Evolutionary conservation across 257 asterid species (phyloP), one percentile per base, ranked within the genome.

Genomic region (Fraxinus pennsylvanica): DNA sequence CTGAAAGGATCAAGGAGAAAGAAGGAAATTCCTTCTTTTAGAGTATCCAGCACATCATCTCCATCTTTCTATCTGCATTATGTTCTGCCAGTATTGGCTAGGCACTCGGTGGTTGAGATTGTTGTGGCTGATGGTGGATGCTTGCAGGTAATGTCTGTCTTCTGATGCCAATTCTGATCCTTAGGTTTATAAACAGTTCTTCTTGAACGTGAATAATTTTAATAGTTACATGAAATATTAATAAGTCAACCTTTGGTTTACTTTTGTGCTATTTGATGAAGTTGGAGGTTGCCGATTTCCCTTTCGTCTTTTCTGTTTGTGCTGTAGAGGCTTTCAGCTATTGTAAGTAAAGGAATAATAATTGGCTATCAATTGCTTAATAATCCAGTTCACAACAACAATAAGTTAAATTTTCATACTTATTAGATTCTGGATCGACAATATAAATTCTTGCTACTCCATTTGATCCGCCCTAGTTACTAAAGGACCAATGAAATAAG

Each of bases 1-100:
- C 97, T 96, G 41, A 93, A 96, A 90, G 97, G 98, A 57, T 96
- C 97, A 35, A 86, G 99, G 85, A 92, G 97, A 83, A 96, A 93
- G 86, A 96, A 90, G 86, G 94, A 90, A 80, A 93, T 93, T 79
- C 98, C 99, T 81, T 93, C 99, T 73, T 96, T 96, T 82, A 91
- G 87, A 89, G 96, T 91, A 68, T 78, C 94, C 0, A 86, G 82
- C 57, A 86, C 92, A 0, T 91, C 95, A 0, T 90, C 98, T 67
- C 93, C 98, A 0, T 86, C 87, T 82, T 96, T 90, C 81, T 96
- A 96, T 82, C 90, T 91, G 79, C 99, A 86, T 73, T 92, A 90
- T n/a, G 99, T 96, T 82, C 87, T 91, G 19, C 99, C 98, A 0
- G 96, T 92, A 75, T 84, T 96, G 88, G 84, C 84, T 74, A 85